phyloP scores from a whole-genome alignment of 78 protist genomes.

The Bodo saltans region DNA sequence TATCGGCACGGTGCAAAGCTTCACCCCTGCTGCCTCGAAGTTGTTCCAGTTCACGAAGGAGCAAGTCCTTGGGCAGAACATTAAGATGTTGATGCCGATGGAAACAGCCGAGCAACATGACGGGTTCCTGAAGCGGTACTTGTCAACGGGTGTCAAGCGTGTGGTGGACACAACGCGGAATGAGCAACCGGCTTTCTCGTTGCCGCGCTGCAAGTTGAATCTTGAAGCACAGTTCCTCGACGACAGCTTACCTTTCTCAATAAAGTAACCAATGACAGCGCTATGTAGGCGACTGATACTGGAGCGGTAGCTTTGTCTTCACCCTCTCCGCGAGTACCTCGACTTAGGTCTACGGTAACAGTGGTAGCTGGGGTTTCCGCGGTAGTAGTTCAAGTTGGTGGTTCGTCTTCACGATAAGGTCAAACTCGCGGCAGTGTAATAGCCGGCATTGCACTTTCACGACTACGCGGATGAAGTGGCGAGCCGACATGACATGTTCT shows the following conservation, averaged over 20 bases:
- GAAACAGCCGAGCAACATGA: constrained; percentile 14
- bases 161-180: constrained; percentile 11
- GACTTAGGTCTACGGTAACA: not conserved
- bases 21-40: not conserved
- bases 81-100: not conserved
- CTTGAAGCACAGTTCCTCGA: not conserved
- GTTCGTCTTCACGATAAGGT: not conserved
- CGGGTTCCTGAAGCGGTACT: constrained; percentile 12
- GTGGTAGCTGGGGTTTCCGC: not conserved
- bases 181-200: not conserved
- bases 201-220: not conserved
- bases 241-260: not conserved
- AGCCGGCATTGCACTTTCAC: not conserved
- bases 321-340: not conserved
- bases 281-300: not conserved
- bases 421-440: not conserved
- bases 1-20: not conserved
- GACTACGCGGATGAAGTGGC: constrained; percentile 6
- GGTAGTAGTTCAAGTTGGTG: not conserved
- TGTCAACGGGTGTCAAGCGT: not conserved
- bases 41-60: not conserved
- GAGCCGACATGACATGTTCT: constrained; percentile 10
- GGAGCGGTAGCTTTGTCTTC: not conserved
- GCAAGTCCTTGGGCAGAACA: constrained; percentile 1
- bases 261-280: not conserved